Evolutionary conservation across 202 grass and related monocot species (phyloP).

Genomic region (Tripidium arundinaceum): DNA sequence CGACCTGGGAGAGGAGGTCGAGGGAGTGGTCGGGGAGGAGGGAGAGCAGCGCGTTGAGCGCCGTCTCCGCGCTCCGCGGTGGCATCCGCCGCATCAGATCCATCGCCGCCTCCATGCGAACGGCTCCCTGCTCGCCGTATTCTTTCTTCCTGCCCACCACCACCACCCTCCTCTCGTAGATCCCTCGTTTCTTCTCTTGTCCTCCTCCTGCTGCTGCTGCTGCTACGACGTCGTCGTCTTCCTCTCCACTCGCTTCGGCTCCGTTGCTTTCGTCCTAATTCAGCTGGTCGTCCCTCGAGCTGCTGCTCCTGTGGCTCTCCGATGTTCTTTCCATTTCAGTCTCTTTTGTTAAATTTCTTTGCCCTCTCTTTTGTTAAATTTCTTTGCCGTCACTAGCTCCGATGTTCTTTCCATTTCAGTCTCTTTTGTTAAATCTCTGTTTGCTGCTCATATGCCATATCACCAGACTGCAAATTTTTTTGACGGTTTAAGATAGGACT

Average conservation of each 20-base stretch:
- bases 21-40: constrained; percentile 91
- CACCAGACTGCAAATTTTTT: no score
- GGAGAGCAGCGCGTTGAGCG: constrained; percentile 82
- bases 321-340: not conserved
- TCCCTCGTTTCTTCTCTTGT: not conserved
- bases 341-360: not conserved
- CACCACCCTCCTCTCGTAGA: not conserved
- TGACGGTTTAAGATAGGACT: no score
- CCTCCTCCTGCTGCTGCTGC: not conserved
- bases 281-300: not conserved
- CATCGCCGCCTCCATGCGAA: constrained; percentile 84
- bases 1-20: constrained; percentile 99
- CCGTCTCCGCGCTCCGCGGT: constrained; percentile 79
- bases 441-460: no score
- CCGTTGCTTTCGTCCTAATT: no score
- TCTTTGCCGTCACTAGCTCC: no score
- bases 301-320: not conserved
- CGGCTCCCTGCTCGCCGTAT: not conserved
- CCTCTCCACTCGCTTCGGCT: no score
- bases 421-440: no score
- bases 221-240: not conserved
- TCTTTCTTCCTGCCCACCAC: not conserved
- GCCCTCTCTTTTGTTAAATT: not conserved
- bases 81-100: constrained; percentile 99
- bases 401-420: not conserved